Conservation (phyloP, 23 red algal genomes). For the Cyanidiococcus yangmingshanensis region DNA sequence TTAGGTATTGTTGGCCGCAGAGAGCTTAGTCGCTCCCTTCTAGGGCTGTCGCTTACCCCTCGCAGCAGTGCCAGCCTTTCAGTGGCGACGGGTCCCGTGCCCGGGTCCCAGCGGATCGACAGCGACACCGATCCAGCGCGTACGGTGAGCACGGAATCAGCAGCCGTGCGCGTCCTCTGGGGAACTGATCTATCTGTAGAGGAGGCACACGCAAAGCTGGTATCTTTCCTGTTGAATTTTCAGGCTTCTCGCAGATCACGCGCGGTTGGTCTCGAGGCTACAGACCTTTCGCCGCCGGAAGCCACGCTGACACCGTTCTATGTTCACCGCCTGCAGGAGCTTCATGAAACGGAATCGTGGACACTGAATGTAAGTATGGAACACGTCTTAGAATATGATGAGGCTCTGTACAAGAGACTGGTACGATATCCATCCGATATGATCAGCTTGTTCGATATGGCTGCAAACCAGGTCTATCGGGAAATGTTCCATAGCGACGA, state of each 20-base stretch:
- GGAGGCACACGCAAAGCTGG: constrained; percentile 38
- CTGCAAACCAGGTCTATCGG: constrained; percentile 39
- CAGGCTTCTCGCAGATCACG: neutral
- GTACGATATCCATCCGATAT: constrained; percentile 66
- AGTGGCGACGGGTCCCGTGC: neutral
- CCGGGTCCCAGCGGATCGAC: neutral
- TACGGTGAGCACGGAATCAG: neutral
- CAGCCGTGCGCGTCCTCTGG: constrained; percentile 28
- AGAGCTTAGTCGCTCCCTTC: neutral
- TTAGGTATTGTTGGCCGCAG: neutral
- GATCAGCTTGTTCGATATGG: constrained; percentile 65
- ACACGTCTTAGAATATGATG: constrained; percentile 48
- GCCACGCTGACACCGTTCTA: constrained; percentile 29
- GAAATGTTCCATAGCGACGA: constrained; percentile 18
- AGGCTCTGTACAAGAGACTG: constrained; percentile 39
- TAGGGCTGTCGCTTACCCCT: neutral
- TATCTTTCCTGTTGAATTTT: constrained; percentile 35
- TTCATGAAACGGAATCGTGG: constrained; percentile 48
- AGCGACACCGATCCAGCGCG: neutral
- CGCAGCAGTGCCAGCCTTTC: neutral
- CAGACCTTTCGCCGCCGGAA: neutral
- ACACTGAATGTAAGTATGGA: constrained; percentile 61
- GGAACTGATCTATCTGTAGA: constrained; percentile 53
- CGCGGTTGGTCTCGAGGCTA: neutral
- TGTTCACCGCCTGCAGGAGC: constrained; percentile 34